Conservation (phyloP, 2,329 filamentous ascomycete species). For the Neonectria ditissima region DNA sequence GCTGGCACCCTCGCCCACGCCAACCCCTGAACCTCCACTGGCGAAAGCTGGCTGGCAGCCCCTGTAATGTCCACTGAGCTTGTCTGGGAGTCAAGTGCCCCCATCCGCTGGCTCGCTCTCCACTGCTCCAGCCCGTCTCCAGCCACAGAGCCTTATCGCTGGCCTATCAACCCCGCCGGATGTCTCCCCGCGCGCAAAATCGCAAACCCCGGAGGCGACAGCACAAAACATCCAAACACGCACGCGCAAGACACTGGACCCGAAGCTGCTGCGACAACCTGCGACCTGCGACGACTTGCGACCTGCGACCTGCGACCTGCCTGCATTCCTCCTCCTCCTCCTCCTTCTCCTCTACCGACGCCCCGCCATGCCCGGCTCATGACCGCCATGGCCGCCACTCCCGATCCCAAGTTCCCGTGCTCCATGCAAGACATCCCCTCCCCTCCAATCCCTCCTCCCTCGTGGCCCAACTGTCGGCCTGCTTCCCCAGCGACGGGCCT, state of each 20-base stretch:
- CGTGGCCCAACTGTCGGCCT: conserved; percentile 10
- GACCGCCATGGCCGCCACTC: conserved; percentile 54
- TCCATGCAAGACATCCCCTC: conserved; percentile 64
- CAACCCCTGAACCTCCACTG: not conserved
- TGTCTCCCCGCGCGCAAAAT: conserved; percentile 1
- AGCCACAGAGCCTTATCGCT: conserved; percentile 15
- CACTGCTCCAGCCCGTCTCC: not conserved
- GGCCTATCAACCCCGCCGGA: conserved; percentile 15
- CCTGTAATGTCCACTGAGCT: not conserved
- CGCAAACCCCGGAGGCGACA: conserved; percentile 5
- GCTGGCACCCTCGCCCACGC: not conserved
- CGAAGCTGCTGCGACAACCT: not conserved
- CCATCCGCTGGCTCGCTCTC: too few relatives aligned
- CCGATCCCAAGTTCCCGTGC: conserved; percentile 69
- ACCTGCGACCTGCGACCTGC: conserved; percentile 1
- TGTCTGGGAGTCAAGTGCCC: not conserved
- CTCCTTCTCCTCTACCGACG: conserved; percentile 3
- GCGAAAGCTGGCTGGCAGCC: not conserved
- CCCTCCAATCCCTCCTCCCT: conserved; percentile 1
- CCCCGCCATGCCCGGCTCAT: conserved; percentile 21
- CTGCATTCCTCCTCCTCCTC: conserved; percentile 5
- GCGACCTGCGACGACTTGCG: not conserved
- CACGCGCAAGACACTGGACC: conserved; percentile 1
- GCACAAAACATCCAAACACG: not conserved
- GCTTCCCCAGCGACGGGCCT: conserved; percentile 32